These are phyloP conservation scores for Sisymbrium irio DNA, from an alignment of 345 rosid genomes.

Conservation along the genomic window DNA sequence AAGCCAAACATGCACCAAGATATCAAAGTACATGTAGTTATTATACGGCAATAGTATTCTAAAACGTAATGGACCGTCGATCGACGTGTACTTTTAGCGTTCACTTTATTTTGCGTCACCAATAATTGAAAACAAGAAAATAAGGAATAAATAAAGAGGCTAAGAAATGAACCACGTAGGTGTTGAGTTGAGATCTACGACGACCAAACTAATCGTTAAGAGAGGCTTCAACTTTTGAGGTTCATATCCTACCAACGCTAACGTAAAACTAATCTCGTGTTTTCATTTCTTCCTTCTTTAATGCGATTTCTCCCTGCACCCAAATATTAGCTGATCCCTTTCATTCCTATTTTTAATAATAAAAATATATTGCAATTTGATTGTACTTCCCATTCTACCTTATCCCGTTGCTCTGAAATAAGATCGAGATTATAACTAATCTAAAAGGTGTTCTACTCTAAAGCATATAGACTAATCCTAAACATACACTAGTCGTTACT, in stretches of 20 bases:
- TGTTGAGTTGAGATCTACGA: constrained; percentile 3
- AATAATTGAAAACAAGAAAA: constrained; percentile 1
- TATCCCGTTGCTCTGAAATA: neutral
- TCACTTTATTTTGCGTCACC: constrained; percentile 27
- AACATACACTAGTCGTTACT: neutral
- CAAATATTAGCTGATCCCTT: neutral
- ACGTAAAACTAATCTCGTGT: constrained; percentile 31
- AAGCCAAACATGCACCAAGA: constrained; percentile 22
- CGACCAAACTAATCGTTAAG: constrained; percentile 38
- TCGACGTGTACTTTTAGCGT: constrained; percentile 34
- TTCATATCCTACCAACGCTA: constrained; percentile 47
- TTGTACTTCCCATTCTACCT: neutral
- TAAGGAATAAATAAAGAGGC: constrained; percentile 37
- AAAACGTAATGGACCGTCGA: constrained; percentile 20
- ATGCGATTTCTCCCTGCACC: constrained; percentile 19
- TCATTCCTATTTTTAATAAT: neutral
- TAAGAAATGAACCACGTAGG: constrained; percentile 50
- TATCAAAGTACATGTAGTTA: constrained; percentile 26
- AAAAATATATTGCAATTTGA: neutral
- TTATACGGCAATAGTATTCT: constrained; percentile 14
- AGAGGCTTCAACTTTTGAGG: constrained; percentile 43
- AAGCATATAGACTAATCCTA: neutral
- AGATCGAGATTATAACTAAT: neutral
- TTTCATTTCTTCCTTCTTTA: constrained; percentile 23
- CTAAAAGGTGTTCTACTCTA: neutral